These are phyloP conservation scores for Penicillium odoratum DNA, from an alignment of 495 filamentous ascomycete species.

Conservation along the genomic window DNA sequence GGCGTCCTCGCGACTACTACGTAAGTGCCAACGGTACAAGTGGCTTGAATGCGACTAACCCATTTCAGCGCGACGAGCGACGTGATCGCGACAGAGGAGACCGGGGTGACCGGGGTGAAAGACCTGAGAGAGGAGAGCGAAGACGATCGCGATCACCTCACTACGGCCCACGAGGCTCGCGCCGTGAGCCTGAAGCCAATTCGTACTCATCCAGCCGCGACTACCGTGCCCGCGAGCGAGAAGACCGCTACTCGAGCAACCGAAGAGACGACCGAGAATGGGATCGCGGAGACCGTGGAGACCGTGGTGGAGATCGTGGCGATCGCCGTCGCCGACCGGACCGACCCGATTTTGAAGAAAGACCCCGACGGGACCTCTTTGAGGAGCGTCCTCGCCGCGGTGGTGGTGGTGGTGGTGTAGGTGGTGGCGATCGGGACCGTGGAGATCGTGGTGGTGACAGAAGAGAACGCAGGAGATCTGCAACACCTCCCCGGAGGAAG, in stretches of 20 bases:
- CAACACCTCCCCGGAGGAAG: slow-evolving; percentile 81
- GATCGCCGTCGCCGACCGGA: slow-evolving; percentile 21
- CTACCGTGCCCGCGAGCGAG: slow-evolving; percentile 87
- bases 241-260: slow-evolving; percentile 70
- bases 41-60: slow-evolving; percentile 32
- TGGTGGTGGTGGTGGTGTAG: slow-evolving; percentile 30
- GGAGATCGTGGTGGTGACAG: slow-evolving; percentile 36
- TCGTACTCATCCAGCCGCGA: slow-evolving; percentile 87
- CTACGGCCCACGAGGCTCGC: slow-evolving; percentile 57
- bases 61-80: slow-evolving; percentile 53
- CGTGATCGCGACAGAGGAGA: slow-evolving; percentile 39
- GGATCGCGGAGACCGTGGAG: slow-evolving; percentile 55
- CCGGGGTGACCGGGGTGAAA: slow-evolving; percentile 18
- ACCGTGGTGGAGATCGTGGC: slow-evolving; percentile 38
- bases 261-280: slow-evolving; percentile 51
- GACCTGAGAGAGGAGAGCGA: slow-evolving; percentile 54
- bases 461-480: slow-evolving; percentile 70
- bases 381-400: slow-evolving; percentile 29
- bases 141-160: slow-evolving; percentile 77
- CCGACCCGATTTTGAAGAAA: slow-evolving; percentile 31
- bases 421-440: slow-evolving; percentile 38
- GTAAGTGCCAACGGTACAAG: slow-evolving; percentile 45
- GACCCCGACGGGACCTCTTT: slow-evolving; percentile 31
- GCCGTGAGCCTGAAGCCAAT: slow-evolving; percentile 73
- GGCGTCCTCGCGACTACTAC: slow-evolving; percentile 72